Evolutionary conservation across 2,329 filamentous ascomycete genomes (phyloP), one percentile per base, ranked within the genome.

Genomic region (Colletotrichum brevisporum): DNA sequence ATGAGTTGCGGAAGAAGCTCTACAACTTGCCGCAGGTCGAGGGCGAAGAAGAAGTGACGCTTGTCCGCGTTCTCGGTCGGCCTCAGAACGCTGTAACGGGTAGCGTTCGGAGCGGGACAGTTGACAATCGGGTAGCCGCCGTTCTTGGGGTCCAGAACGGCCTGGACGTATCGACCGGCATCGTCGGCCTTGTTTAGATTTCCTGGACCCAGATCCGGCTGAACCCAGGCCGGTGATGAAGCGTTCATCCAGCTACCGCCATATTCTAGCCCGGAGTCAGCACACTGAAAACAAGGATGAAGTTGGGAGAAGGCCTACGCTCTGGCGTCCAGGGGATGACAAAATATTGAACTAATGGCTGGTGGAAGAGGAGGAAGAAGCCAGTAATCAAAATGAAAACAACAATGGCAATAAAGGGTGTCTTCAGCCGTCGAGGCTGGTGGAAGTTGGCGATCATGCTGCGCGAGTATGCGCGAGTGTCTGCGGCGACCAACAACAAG

Each of bases 341-440:
- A 5, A 69, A 69, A 13, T 69, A 69, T 36, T 65, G 63, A 27
- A 69, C 66, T 5, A 69, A 24, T 12, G 66, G 66, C 26, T 60
- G 88, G 79, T 94, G 91, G 75, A 94, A 89, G 71, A 92, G 90
- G 73, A 93, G 89, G 56, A 94, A 87, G 39, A 90, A 90, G 71
- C 91, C 90, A 27, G 86, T 87, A 55, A 92, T 75, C 3, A 94
- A 81, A 0, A 84, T 87, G 63, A 84, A 82, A 67, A 85, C 77
- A 51, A 86, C 82, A 63, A 85, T 85, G 58, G 66, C 66, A 27
- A 69, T 60, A 43, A 69, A 66, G 41, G 66, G 66, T 18, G 43
- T 60, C 43, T 51, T 63, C 27, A 69, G 55, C n/a, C 66, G 54
- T 24, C 66, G 63, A 21, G 13, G 43, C 73, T 52, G 55, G 68